Evolutionary conservation across 176 grass and related monocot species (phyloP).

Genomic region (Zoysia japonica): DNA sequence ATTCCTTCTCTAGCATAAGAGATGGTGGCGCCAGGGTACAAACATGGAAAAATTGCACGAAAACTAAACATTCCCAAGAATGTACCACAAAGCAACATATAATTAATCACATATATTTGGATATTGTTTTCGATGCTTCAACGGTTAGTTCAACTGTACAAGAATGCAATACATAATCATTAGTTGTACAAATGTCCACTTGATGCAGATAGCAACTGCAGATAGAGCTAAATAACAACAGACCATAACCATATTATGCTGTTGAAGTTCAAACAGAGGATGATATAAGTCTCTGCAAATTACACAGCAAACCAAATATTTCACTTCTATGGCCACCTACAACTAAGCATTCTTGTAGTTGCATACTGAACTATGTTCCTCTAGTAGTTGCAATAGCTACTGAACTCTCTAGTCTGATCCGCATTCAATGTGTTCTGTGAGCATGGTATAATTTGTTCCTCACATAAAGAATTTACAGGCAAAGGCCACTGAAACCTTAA

Average conservation of each 20-base stretch:
- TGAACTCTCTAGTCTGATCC: slow-evolving; percentile 21
- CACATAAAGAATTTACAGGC: slow-evolving; percentile 34
- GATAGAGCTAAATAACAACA: slow-evolving; percentile 18
- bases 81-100: slow-evolving; percentile 4
- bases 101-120: not conserved
- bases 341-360: slow-evolving; percentile 34
- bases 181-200: too few relatives aligned
- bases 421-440: slow-evolving; percentile 28
- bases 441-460: slow-evolving; percentile 28
- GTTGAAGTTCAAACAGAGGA: not conserved
- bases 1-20: slow-evolving; percentile 8
- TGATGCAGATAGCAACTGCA: not conserved
- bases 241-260: not conserved
- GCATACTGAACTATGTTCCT: too few relatives aligned
- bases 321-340: slow-evolving; percentile 32
- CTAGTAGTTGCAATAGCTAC: slow-evolving; percentile 21
- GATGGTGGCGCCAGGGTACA: slow-evolving; percentile 1
- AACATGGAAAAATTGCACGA: slow-evolving; percentile 4
- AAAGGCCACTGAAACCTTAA: slow-evolving; percentile 16
- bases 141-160: slow-evolving; percentile 11
- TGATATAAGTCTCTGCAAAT: too few relatives aligned
- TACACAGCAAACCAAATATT: not conserved
- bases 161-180: too few relatives aligned
- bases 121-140: slow-evolving; percentile 11
- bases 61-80: slow-evolving; percentile 32